A percentile compares a stretch with the other conserved stretches of the same genome.
phyloP scores from a whole-genome alignment of 2,329 filamentous ascomycete species.

The Plenodomus biglobosus region DNA sequence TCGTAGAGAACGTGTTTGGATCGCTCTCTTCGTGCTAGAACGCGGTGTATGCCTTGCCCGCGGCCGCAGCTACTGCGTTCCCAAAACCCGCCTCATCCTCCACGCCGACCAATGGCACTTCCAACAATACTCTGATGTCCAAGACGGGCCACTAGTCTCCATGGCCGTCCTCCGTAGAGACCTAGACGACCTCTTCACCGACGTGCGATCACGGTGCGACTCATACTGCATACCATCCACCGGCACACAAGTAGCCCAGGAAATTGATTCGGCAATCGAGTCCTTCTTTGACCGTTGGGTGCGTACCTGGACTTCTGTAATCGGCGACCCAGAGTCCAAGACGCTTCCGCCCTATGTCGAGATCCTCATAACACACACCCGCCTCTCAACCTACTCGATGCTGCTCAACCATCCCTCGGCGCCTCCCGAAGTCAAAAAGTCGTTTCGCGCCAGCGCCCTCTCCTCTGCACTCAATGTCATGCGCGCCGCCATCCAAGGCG shows the following conservation, averaged over 20 bases:
- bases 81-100: constrained; percentile 65
- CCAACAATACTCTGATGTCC: constrained; percentile 63
- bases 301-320: constrained; percentile 55
- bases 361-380: constrained; percentile 70
- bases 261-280: constrained; percentile 56
- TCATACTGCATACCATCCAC: constrained; percentile 55
- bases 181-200: constrained; percentile 60
- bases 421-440: constrained; percentile 68
- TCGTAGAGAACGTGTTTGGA: constrained; percentile 68
- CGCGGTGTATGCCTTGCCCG: constrained; percentile 72
- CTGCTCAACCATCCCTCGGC: constrained; percentile 75
- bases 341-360: constrained; percentile 72
- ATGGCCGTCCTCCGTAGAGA: constrained; percentile 70
- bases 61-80: constrained; percentile 68
- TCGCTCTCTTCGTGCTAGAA: constrained; percentile 72
- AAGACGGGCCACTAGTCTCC: constrained; percentile 71
- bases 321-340: constrained; percentile 43
- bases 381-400: constrained; percentile 71
- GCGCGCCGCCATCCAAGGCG: constrained; percentile 71
- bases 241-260: constrained; percentile 55
- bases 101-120: constrained; percentile 71
- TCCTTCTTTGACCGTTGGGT: constrained; percentile 68
- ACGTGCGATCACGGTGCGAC: constrained; percentile 63
- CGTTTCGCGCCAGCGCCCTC: constrained; percentile 70
- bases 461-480: constrained; percentile 75